Base-by-base conservation (phyloP, 106 monocot species). In the Amphibolis antarctica region DNA sequence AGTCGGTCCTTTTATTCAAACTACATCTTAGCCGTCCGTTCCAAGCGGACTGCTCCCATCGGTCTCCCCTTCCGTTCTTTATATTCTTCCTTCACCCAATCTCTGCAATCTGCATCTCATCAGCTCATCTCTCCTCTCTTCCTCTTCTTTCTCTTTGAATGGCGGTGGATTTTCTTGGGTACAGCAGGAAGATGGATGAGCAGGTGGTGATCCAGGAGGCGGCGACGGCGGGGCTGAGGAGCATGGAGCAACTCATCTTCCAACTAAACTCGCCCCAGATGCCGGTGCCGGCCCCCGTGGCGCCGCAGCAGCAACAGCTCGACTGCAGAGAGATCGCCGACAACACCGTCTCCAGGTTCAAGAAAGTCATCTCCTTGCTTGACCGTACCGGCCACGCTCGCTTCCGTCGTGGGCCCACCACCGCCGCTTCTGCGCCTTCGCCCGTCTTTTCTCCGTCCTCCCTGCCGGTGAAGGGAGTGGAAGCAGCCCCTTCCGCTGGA, bases 321-420 rank as follows among this genome's bases (percentile, higher is more conserved):
- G 85, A 93, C 55, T 93, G 83, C 88, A 59, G 78, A 1, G 82
- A 93, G 74, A 85, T 84, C 65, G 56, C 88, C 5, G 83, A 93
- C 23, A 53, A 72, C 23, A 81, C 85, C 28, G 78, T 93, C 13
- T 77, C 82, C 24, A 88, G 80, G 72, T 88, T 93, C 80, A 78
- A 70, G 72, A 82, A 88, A 74, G 69, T 85, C 42, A 88, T 85
- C 68, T 83, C 93, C 42, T 70, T 93, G 44, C 66, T 88, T 2
- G 71, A 93, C 71, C 80, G 93, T 7, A 85, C 88, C 50, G 88
- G 93, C 53, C 93, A 88, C 64, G 93, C 93, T 55, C 82, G 93
- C 0, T 93, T 93, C 78, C 82, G 93, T 43, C 93, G 93, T 11
- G 85, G 78, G 13, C 86, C 60, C 13, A 45, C 64, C 18, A 10